Conservation (phyloP, 2,329 filamentous ascomycete genomes). For the Xylaria sp. region DNA sequence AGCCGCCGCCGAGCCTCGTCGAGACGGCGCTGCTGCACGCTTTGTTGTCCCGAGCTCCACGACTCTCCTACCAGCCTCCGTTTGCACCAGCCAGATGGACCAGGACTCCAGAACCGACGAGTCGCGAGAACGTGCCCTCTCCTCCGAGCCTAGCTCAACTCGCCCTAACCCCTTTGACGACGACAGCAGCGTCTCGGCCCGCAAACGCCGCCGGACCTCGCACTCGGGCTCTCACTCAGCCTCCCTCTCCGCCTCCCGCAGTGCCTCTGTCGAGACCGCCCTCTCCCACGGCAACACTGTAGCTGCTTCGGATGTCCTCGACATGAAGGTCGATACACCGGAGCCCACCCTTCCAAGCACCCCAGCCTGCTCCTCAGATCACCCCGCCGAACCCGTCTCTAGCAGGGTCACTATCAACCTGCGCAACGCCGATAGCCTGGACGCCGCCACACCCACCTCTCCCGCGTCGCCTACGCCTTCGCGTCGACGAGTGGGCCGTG, state of each 20-base stretch:
- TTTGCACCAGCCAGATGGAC: constrained; percentile 64
- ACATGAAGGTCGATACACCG: constrained; percentile 56
- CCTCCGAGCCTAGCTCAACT: constrained; percentile 71
- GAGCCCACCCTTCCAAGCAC: constrained; percentile 57
- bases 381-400: constrained; percentile 59
- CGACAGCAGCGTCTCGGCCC: constrained; percentile 59
- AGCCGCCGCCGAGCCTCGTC: constrained; percentile 65
- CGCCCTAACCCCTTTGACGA: constrained; percentile 74
- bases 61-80: constrained; percentile 54
- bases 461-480: constrained; percentile 56
- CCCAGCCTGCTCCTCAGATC: constrained; percentile 51
- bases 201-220: constrained; percentile 72
- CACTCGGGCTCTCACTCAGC: constrained; percentile 64
- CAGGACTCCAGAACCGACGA: constrained; percentile 61
- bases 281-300: constrained; percentile 48
- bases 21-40: constrained; percentile 58
- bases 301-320: constrained; percentile 51
- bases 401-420: constrained; percentile 72
- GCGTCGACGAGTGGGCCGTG: constrained; percentile 44
- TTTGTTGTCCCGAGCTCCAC: constrained; percentile 60
- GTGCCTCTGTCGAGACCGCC: constrained; percentile 61
- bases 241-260: constrained; percentile 66
- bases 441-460: constrained; percentile 56
- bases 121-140: constrained; percentile 68
- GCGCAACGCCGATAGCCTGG: constrained; percentile 58